Base-by-base conservation (phyloP, 2,329 filamentous ascomycete species). In the Basipetospora chlamydospora region DNA sequence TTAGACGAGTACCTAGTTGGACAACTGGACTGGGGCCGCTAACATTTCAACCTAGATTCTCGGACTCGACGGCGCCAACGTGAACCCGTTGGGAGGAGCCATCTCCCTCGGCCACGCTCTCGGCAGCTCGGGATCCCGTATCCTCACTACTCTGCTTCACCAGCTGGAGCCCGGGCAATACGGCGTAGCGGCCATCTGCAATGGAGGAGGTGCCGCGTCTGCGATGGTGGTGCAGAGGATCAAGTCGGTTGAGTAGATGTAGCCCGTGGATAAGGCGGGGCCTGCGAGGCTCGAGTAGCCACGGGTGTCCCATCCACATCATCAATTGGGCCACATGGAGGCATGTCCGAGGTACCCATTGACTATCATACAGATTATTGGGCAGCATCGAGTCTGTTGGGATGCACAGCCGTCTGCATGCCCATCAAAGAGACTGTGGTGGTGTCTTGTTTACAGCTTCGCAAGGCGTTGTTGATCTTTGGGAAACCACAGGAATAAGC, bases 161-260 rank as follows among this genome's bases (percentile, higher is more conserved):
- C 88, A 95, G 60, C 66, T 96, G 43, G 78, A 92, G 64, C 76
- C 80, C 28, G 87, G 87, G 25, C 83, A 98, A 61, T 96, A 95
- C 53, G 90, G 90, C 37, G 83, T 88, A 45, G 90, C 87, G 12
- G 87, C 87, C 3, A 96, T 98, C 42, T 96, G 90, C 63, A 98
- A 98, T 50, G 90, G 90, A 31, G 90, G 90, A 28, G 90, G 90
- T 41, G 88, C 86, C 11, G 84, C 88, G 1, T 88, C 83, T 8
- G 90, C 87, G 1, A 70, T 96, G 52, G 84, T 96, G 33, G 84
- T 98, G 38, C 87, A 96, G 60, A 77, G 77, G 48, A 68, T 88
- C 46, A 78, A 80, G 44, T 62, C 61, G 34, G 66, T 70, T 38
- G 73, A 52, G 52, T 41, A 33, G 12, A 33, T 21, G 16, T 21